Conservation (phyloP, 2,329 filamentous ascomycete species). For the Aspergillus amoenus region DNA sequence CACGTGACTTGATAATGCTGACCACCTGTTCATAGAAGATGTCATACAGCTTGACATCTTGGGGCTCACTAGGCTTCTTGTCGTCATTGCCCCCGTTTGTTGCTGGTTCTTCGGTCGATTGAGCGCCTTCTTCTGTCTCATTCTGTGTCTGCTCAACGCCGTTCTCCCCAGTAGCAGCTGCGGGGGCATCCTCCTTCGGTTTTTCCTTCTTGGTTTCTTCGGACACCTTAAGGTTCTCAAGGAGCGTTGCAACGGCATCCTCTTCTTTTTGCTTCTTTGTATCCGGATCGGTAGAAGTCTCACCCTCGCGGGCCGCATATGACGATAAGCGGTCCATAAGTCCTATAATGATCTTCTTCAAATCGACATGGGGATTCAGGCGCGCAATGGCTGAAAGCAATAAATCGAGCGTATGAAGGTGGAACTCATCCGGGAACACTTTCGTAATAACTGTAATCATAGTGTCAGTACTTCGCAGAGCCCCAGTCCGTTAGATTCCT, state of each 20-base stretch:
- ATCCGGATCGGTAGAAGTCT: slow-evolving; percentile 66
- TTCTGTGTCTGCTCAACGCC: slow-evolving; percentile 35
- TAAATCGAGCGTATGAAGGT: slow-evolving; percentile 93
- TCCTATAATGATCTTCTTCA: slow-evolving; percentile 97
- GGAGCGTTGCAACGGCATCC: slow-evolving; percentile 73
- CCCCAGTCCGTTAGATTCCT: slow-evolving; percentile 22
- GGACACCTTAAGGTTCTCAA: slow-evolving; percentile 72
- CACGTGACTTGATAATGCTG: slow-evolving; percentile 86
- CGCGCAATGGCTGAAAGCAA: slow-evolving; percentile 90
- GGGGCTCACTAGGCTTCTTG: slow-evolving; percentile 41
- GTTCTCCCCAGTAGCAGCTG: slow-evolving; percentile 35
- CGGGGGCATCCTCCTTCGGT: slow-evolving; percentile 36
- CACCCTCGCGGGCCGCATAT: slow-evolving; percentile 87
- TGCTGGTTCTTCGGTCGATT: slow-evolving; percentile 23
- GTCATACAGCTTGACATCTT: slow-evolving; percentile 87
- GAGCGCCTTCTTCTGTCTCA: slow-evolving; percentile 25
- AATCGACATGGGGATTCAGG: slow-evolving; percentile 92
- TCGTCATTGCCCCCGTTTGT: slow-evolving; percentile 31
- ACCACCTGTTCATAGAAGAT: slow-evolving; percentile 97
- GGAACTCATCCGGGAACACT: slow-evolving; percentile 97
- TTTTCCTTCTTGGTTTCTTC: slow-evolving; percentile 56
- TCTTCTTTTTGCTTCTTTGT: slow-evolving; percentile 77
- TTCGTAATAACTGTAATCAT: slow-evolving; percentile 79
- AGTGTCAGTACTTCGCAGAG: slow-evolving; percentile 10
- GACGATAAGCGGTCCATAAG: slow-evolving; percentile 95